Evolutionary conservation across 2,329 filamentous ascomycete species (phyloP).

Genomic region (Fusarium penzigii): DNA sequence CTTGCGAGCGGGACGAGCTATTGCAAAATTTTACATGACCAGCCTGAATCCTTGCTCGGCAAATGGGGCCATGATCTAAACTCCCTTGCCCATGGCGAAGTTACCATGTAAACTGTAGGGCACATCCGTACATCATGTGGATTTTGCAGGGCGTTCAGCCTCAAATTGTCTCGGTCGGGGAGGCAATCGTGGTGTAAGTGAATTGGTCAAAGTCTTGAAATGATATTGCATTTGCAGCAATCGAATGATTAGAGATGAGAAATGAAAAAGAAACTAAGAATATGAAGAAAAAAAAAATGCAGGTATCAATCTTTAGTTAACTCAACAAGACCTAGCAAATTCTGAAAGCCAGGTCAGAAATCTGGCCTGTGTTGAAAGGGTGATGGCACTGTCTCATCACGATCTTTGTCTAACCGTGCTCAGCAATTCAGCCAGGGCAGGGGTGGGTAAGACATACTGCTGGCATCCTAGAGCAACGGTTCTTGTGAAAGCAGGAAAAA

Average conservation of each 20-base stretch:
- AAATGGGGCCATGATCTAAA: not conserved
- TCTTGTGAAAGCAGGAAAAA: conserved; percentile 5
- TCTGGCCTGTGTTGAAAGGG: not conserved
- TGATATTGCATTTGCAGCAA: too few relatives aligned
- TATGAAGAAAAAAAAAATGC: not conserved
- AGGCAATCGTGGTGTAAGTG: not conserved
- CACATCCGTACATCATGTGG: not conserved
- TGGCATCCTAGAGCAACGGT: conserved; percentile 19
- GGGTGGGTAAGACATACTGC: conserved; percentile 17
- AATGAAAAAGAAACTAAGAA: not conserved
- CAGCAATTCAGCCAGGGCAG: conserved; percentile 17
- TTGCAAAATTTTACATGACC: not conserved
- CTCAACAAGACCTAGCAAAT: not conserved
- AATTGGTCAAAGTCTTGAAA: not conserved
- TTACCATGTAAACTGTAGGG: not conserved
- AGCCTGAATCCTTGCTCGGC: not conserved
- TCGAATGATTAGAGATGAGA: too few relatives aligned
- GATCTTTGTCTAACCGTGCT: conserved; percentile 13
- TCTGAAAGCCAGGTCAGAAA: not conserved
- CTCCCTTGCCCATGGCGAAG: not conserved
- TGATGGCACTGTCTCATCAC: not conserved
- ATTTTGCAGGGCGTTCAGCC: not conserved
- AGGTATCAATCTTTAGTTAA: not conserved
- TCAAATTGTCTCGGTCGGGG: not conserved
- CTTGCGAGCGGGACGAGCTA: too few relatives aligned